Evolutionary conservation across 371 early-diverging fungal genomes (phyloP), one percentile per base, ranked within the genome.

Genomic region (Zopfochytrium polystomum): DNA sequence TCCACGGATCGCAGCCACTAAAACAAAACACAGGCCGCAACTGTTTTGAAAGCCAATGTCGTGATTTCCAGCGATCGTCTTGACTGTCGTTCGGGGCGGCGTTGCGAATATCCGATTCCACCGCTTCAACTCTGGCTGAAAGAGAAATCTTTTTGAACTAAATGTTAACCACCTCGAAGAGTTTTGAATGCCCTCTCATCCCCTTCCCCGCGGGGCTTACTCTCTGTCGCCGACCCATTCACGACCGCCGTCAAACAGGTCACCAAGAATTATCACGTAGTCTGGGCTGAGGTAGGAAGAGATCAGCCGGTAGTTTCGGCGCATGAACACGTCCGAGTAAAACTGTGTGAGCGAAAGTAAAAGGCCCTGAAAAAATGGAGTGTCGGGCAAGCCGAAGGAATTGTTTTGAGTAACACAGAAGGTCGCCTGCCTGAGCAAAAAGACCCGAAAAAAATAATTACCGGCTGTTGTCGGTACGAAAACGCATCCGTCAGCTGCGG

Each of bases 401-500:
- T 48, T 13, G 49, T n/a, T 9, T 13, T 48, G 13, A 48, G 22
- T 22, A 22, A 22, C 13, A 52, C 20, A 22, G 52, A 31, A 52
- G 31, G 31, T 18, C 6, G 49, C n/a, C 38, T 38, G 38, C 38
- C 11, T 38, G 38, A 38, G n/a, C n/a, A n/a, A n/a, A n/a, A n/a
- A n/a, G n/a, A n/a, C n/a, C n/a, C n/a, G n/a, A 9, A 43, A 44
- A 34, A 29, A 18, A 32, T 27, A 57, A 50, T 18, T 54, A 71
- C 75, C 23, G 55, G 52, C 23, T 68, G 68, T 45, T 80, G 82
- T 1, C 70, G 54, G 66, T 96, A 94, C 3, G 93, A 92, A 61
- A 83, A 86, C 27, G 84, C 78, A 66, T 96, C 96, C 30, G 92
- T 93, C 59, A 96, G 80, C 67, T 96, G 96, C 15, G 96, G 95